Conservation (phyloP, 75 land plant species). For the Azolla pinnata region DNA sequence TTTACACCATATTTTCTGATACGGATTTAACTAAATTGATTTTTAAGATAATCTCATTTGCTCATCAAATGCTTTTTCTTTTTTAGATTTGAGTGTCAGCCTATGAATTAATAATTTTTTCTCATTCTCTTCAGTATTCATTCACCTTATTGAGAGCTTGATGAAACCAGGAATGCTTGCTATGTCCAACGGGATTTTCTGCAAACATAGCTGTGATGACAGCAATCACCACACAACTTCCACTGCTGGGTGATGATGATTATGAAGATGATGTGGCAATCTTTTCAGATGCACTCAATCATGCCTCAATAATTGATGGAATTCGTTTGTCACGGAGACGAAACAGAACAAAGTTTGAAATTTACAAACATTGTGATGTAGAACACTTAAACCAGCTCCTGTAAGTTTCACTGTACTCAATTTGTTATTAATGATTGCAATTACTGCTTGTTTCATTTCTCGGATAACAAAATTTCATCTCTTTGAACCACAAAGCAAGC, state of each 20-base stretch:
- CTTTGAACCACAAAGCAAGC: too few species aligned
- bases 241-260: constrained; percentile 18
- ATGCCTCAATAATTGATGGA: constrained; percentile 98
- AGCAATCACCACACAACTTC: constrained; percentile 38
- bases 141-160: too few species aligned
- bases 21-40: too few species aligned
- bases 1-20: too few species aligned
- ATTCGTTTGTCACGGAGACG: constrained; percentile 69
- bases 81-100: too few species aligned
- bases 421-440: not conserved
- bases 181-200: constrained; percentile 94
- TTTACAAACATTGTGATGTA: constrained; percentile 82
- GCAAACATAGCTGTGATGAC: constrained; percentile 89
- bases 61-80: too few species aligned
- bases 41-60: too few species aligned
- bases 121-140: too few species aligned
- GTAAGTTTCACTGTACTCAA: constrained; percentile 35
- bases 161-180: constrained; percentile 87
- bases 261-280: constrained; percentile 54
- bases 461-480: not conserved
- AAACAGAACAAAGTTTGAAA: constrained; percentile 43
- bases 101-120: too few species aligned
- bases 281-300: constrained; percentile 91
- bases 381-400: constrained; percentile 52
- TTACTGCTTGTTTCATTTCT: constrained; percentile 4